Evolutionary conservation across 1,284 basidiomycete species (phyloP).

Genomic region (Rhodotorula mucilaginosa): DNA sequence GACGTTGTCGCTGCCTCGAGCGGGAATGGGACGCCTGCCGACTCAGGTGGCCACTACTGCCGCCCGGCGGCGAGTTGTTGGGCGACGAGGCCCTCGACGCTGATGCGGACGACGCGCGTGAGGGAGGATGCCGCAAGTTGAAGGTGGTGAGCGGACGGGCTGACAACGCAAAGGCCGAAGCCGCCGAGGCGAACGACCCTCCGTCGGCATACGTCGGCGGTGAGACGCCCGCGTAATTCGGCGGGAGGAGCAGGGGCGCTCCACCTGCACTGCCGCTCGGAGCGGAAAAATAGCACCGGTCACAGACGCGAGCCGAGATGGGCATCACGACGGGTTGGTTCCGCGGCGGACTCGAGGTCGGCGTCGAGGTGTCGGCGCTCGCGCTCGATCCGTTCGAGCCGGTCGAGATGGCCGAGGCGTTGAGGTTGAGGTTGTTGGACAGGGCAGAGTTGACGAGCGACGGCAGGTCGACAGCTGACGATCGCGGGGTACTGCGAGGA

Average conservation of each 20-base stretch:
- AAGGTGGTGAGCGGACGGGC: slow-evolving; percentile 10
- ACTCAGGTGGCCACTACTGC: not conserved
- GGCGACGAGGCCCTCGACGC: slow-evolving; percentile 18
- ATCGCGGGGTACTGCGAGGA: slow-evolving; percentile 33
- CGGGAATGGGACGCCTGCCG: not conserved
- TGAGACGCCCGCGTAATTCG: not conserved
- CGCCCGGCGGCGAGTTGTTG: not conserved
- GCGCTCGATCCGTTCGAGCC: slow-evolving; percentile 3
- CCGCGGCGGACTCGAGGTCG: slow-evolving; percentile 10
- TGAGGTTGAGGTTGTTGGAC: slow-evolving; percentile 4
- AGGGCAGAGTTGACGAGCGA: slow-evolving; percentile 26
- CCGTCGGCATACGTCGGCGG: not conserved
- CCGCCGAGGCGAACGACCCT: not conserved
- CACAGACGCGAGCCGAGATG: slow-evolving; percentile 31
- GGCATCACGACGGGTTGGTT: slow-evolving; percentile 6
- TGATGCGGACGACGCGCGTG: slow-evolving; percentile 15
- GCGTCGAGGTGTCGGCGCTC: slow-evolving; percentile 7
- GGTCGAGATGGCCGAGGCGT: slow-evolving; percentile 22
- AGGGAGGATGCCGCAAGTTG: slow-evolving; percentile 20
- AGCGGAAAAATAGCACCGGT: slow-evolving; percentile 34
- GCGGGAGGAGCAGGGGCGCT: slow-evolving; percentile 27
- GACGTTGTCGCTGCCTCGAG: slow-evolving; percentile 16
- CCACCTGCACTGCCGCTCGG: not conserved
- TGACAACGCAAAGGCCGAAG: not conserved
- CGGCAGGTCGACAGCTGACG: slow-evolving; percentile 32